These are phyloP conservation scores for Daucus carota DNA, from an alignment of 129 eudicot genomes.

Conservation along the genomic window DNA sequence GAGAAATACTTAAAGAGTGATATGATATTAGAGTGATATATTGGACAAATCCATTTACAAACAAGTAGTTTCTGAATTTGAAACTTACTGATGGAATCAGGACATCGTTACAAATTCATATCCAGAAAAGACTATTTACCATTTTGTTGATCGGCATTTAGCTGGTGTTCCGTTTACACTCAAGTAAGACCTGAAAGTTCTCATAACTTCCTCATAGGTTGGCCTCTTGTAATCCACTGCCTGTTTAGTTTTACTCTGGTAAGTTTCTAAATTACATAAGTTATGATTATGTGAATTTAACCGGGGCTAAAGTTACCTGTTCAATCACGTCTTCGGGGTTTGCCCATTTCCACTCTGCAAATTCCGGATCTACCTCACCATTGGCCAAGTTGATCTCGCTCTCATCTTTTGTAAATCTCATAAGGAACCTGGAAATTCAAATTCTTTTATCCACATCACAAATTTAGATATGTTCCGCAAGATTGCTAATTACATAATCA, in stretches of 20 bases:
- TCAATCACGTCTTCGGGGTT: constrained; percentile 80
- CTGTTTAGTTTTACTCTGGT: constrained; percentile 24
- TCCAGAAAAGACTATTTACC: constrained; percentile 41
- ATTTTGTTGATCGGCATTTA: constrained; percentile 71
- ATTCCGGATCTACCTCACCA: constrained; percentile 86
- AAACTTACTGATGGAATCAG: constrained; percentile 8
- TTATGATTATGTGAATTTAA: background rate
- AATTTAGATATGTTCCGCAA: background rate
- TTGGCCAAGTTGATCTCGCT: constrained; percentile 72
- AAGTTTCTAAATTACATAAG: background rate
- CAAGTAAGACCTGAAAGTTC: constrained; percentile 52
- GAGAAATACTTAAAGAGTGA: too few species aligned
- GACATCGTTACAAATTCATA: background rate
- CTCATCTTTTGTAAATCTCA: constrained; percentile 72
- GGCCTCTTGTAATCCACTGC: constrained; percentile 99
- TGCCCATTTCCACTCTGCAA: constrained; percentile 99
- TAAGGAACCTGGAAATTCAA: constrained; percentile 56
- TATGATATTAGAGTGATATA: too few species aligned
- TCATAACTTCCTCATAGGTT: constrained; percentile 80
- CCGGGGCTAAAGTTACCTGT: constrained; percentile 37
- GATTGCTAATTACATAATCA: background rate
- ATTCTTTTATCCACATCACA: background rate
- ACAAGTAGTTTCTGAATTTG: constrained; percentile 8
- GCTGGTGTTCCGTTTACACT: constrained; percentile 49
- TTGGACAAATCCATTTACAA: constrained; percentile 5